phyloP scores from a whole-genome alignment of 1,139 yeast genomes.

The Blastobotrys indianensis region DNA sequence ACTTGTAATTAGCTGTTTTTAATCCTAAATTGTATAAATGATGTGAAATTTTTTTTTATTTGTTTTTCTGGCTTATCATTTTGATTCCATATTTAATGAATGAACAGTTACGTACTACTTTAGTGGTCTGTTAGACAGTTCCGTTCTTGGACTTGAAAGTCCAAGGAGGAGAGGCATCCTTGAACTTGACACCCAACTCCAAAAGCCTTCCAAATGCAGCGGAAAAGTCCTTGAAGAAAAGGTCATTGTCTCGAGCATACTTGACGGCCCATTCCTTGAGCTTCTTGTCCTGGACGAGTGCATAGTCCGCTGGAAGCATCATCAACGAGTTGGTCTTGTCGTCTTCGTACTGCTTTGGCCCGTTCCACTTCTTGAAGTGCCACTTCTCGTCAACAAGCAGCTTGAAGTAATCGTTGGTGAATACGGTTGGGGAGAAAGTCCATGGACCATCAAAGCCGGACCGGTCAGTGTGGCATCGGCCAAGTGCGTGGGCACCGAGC shows the following conservation, averaged over 20 bases:
- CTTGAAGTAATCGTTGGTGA: constrained; percentile 74
- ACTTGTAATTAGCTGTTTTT: constrained; percentile 50
- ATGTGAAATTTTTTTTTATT: not conserved
- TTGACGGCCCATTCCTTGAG: constrained; percentile 61
- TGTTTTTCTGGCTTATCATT: not conserved
- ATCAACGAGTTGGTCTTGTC: constrained; percentile 64
- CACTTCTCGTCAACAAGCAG: constrained; percentile 64
- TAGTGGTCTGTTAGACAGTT: not conserved
- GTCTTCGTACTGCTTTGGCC: constrained; percentile 74
- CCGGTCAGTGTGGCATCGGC: constrained; percentile 56
- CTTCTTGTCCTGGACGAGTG: constrained; percentile 58
- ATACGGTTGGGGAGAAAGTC: constrained; percentile 78
- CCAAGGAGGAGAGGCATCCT: constrained; percentile 39
- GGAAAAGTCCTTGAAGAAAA: constrained; percentile 68
- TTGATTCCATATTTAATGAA: not conserved
- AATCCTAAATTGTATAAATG: too few relatives aligned
- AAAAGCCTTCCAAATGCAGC: constrained; percentile 62
- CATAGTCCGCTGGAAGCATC: constrained; percentile 88
- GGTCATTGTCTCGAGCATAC: constrained; percentile 66
- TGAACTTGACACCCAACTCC: constrained; percentile 65
- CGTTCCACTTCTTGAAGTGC: constrained; percentile 70
- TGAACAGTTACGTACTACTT: not conserved
- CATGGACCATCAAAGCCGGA: constrained; percentile 84
- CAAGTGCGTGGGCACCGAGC: constrained; percentile 79
- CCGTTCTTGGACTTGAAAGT: constrained; percentile 44